Base-by-base conservation (phyloP, 306 rosid species). In the Vigna mungo region DNA sequence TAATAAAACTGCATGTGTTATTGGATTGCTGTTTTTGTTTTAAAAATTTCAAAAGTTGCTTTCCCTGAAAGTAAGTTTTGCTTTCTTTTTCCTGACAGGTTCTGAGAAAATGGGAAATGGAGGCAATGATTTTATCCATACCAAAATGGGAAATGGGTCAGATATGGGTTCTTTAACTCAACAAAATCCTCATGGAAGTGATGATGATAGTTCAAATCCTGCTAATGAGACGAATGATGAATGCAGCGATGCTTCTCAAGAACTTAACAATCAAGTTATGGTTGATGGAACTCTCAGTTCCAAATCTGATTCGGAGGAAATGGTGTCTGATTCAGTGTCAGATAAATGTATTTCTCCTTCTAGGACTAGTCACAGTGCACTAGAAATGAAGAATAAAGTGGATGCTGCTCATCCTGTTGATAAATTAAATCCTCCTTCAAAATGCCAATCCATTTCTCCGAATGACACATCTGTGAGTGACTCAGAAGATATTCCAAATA, bases 121-220 rank as follows among this genome's bases (percentile, higher is more conserved):
- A 69, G 83, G 77, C 18, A 77, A 83, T 37, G 82, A 61, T 77
- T 52, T 75, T 36, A 47, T 60, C 44, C 83, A 68, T 80, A 84
- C 85, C 21, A 60, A 70, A 66, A 79, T 46, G 43, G 59, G 51
- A 21, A 75, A 68, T 60, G 77, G 83, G 64, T 77, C 77, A 37
- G 88, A 86, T 76, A 52, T 69, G 66, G 85, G 77, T 74, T 83
- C 88, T 69, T 74, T 85, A 20, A 77, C 90, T 75, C 74, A 78
- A 36, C 63, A 80, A 18, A 93, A 81, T 80, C 81, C 85, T 74
- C 80, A 16, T 46, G 81, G 85, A 81, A 75, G 78, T 68, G 90
- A 84, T 59, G 88, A 86, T 76, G 56, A 52, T 27, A 78, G 74
- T 84, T 84, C 79, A 64, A 81, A 52, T 72, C 78, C 54, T 76